Conservation (phyloP, 225 moss, liverwort and hornwort species). For the Marchantia paleacea region DNA sequence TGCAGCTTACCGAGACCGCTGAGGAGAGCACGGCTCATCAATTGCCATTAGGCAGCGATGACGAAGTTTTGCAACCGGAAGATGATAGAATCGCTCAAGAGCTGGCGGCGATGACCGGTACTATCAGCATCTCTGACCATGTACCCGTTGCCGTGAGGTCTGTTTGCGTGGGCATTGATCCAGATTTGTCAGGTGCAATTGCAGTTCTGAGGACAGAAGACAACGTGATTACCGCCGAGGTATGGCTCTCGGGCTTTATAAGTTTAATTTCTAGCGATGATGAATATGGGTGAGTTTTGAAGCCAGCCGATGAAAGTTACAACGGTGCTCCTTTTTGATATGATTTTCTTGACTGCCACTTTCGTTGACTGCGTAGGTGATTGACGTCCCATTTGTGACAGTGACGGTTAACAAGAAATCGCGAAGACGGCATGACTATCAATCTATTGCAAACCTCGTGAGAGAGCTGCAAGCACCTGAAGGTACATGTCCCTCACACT, state of each 20-base stretch:
- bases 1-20: slow-evolving; percentile 4
- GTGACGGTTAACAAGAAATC: slow-evolving; percentile 73
- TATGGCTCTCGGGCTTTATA: slow-evolving; percentile 14
- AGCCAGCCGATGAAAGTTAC: neutral
- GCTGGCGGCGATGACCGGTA: slow-evolving; percentile 43
- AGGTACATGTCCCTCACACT: slow-evolving; percentile 33
- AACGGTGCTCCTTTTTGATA: neutral
- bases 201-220: slow-evolving; percentile 61
- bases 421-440: slow-evolving; percentile 76
- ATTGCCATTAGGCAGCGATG: neutral
- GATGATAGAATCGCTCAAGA: slow-evolving; percentile 35
- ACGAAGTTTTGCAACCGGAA: slow-evolving; percentile 7
- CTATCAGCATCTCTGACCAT: slow-evolving; percentile 25
- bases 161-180: slow-evolving; percentile 77
- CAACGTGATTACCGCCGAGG: slow-evolving; percentile 57
- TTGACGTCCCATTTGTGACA: slow-evolving; percentile 87
- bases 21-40: neutral
- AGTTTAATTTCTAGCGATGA: neutral
- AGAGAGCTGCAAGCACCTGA: slow-evolving; percentile 63
- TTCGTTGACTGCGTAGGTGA: slow-evolving; percentile 46
- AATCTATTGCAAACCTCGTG: slow-evolving; percentile 63
- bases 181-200: slow-evolving; percentile 93
- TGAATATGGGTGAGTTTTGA: neutral
- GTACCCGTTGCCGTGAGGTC: slow-evolving; percentile 29
- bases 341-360: neutral